Base-by-base conservation (phyloP, 139 green algal species). In the Picochlorum sp. region DNA sequence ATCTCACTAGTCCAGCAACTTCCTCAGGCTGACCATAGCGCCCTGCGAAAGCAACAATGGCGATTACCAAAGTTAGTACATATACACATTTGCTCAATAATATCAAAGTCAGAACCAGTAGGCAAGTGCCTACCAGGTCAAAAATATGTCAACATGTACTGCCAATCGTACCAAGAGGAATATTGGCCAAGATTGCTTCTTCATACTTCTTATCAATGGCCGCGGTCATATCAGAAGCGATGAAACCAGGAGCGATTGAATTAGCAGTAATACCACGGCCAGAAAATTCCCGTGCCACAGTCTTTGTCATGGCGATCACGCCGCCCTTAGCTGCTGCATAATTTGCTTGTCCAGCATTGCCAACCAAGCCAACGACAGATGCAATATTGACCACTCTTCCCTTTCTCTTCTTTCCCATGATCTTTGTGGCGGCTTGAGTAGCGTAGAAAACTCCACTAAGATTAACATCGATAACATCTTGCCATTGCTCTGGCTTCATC, bases 331-430 rank as follows among this genome's bases (percentile, higher is more conserved):
- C 78, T 25, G 88, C 87, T 0, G 62, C 52, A 61, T 95, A 95
- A 78, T 96, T 96, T 40, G 85, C 81, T 73, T 93, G 85, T 10
- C 93, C 92, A 16, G 86, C 78, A 58, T 99, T 98, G 40, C 93
- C 93, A 12, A 82, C 77, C 14, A 96, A 33, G 22, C 93, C 93
- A 20, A 98, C 89, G 10, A 99, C 93, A 0, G 87, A 96, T 2
- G 88, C 79, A 64, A 99, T 95, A 84, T 99, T 99, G 61, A 99
- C 64, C 59, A 99, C 95, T 62, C 93, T 77, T 3, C 92, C 92
- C 41, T 68, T 82, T 50, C 76, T 74, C 63, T 88, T 78, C 77
- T 95, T 95, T 61, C 54, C 64, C 89, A 96, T 96, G 24, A 96
- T 33, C 75, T 96, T 96, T 44, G 78, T 81, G n/a, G 85, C 88